Evolutionary conservation across 768 basidiomycete genomes (phyloP), one percentile per base, ranked within the genome.

Genomic region (Cyathus striatus): DNA sequence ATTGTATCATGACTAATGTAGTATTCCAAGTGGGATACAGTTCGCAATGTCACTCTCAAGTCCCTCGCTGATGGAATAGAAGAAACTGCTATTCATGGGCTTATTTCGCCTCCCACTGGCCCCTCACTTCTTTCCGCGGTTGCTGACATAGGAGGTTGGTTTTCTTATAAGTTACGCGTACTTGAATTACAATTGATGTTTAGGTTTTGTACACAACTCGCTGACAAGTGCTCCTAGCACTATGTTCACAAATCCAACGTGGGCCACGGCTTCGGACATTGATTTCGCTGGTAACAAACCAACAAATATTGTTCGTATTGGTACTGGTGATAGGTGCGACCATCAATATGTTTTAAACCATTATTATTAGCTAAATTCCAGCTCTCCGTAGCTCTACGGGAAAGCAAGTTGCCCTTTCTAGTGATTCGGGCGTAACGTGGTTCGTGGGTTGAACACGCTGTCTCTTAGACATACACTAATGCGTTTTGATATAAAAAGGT

Each of bases 41-140:
- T 50, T 3, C 81, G 73, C 54, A 82, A 79, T 43, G 69, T 85
- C 20, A 75, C 79, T 0, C 60, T 85, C 42, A 66, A 76, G 38
- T 75, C 77, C 0, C 61, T 82, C 23, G 81, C 82, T 1, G 75
- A 80, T 50, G 83, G 83, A 4, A 66, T 85, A 13, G 82, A 85
- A 60, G 79, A 85, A 56, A 79, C 75, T 0, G 66, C 81, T 10
- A 68, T 83, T 3, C 69, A 69, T 44, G 73, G 67, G 17, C 52
- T 85, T 40, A 76, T 83, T 44, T 81, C 81, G 5, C 81, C 80
- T 4, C 79, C 80, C 1, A 64, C 62, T n/a, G 81, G 81, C 2
- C 73, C 81, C 3, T 54, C 60, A 18, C 66, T 85, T 23, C 58
- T 83, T 6, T 81, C 79, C 5, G 75, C 73, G 17, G 69, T 81